A percentile compares a stretch with the other conserved stretches of the same genome.
Conservation (phyloP, 805 yeast genomes). For the Barnettozyma salicaria region DNA sequence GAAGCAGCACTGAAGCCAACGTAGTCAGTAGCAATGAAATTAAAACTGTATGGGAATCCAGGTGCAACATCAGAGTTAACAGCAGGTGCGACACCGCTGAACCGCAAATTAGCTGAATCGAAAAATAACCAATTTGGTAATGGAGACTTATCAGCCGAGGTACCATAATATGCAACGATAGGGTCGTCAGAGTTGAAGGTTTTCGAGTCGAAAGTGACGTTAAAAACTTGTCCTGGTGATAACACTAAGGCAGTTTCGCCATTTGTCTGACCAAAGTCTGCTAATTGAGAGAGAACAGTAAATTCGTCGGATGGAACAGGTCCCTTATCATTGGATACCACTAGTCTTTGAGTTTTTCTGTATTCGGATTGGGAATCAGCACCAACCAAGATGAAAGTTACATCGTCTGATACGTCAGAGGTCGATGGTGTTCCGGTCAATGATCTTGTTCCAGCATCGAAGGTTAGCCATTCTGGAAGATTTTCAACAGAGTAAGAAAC, state of each 20-base stretch:
- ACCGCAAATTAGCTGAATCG: conserved; percentile 53
- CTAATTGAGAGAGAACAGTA: conserved; percentile 47
- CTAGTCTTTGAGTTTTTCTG: conserved; percentile 48
- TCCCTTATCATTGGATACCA: conserved; percentile 53
- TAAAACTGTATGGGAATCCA: conserved; percentile 60
- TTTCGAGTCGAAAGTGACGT: conserved; percentile 53
- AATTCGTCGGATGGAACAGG: conserved; percentile 40
- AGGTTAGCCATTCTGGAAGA: conserved; percentile 74
- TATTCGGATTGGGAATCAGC: conserved; percentile 48
- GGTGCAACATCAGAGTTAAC: conserved; percentile 88
- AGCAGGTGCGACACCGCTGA: conserved; percentile 83
- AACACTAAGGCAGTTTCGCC: conserved; percentile 72
- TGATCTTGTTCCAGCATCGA: conserved; percentile 55
- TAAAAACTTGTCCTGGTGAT: conserved; percentile 60
- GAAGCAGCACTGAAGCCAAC: conserved; percentile 66
- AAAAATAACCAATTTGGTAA: conserved; percentile 87
- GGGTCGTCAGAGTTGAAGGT: conserved; percentile 52
- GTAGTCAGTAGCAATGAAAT: conserved; percentile 75
- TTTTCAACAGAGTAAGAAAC: conserved; percentile 51
- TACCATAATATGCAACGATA: conserved; percentile 70
- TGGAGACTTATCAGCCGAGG: conserved; percentile 76
- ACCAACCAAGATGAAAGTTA: conserved; percentile 55
- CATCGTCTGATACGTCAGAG: conserved; percentile 38
- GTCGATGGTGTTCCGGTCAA: conserved; percentile 62
- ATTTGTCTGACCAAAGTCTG: conserved; percentile 66